Evolutionary conservation across 2,329 filamentous ascomycete genomes (phyloP), one percentile per base, ranked within the genome.

Genomic region (Graphilbum fragrans): DNA sequence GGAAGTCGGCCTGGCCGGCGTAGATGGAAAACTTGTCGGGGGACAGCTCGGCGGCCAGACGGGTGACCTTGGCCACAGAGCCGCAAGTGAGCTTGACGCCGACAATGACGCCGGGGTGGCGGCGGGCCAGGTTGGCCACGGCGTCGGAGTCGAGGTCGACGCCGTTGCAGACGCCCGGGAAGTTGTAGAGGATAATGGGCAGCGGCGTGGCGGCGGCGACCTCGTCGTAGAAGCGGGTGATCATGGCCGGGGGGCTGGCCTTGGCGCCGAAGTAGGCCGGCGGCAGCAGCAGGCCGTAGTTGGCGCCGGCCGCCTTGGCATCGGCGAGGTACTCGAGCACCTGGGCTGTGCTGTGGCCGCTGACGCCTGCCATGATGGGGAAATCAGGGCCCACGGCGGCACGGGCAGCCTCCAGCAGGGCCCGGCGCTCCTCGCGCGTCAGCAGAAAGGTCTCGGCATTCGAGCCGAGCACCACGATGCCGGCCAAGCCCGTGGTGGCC

Each of bases 1-100:
- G 58, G 55, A 83, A 86, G 52, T 87, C 82, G 2, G 74, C 76
- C 60, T 86, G 81, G 1, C 83, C 83, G 1, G 80, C 81, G 51
- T 76, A 86, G 1, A 77, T 72, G 2, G 79, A 72, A 53, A 87
- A 87, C 11, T 67, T 57, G 2, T 71, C 64, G 0, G 69, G 57
- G 0, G 67, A 57, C 44, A 82, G 60, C 46, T 63, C 55, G 16
- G 63, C 65, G 7, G 59, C 55, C 4, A 86, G 67, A 9, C 81
- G 67, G 4, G 76, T 74, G 38, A 86, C 70, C 59, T 86, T 86
- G 44, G 77, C 81, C 25, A 83, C 82, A 49, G 75, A 78, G n/a
- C 80, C 77, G 57, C 77, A 82, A 12, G 77, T 82, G 45, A 82
- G 61, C 54, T 49, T 47, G 46, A 45, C 45, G 37, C 47, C 44